Conservation (phyloP, 1,284 basidiomycete species). For the Puccinia hordei region DNA sequence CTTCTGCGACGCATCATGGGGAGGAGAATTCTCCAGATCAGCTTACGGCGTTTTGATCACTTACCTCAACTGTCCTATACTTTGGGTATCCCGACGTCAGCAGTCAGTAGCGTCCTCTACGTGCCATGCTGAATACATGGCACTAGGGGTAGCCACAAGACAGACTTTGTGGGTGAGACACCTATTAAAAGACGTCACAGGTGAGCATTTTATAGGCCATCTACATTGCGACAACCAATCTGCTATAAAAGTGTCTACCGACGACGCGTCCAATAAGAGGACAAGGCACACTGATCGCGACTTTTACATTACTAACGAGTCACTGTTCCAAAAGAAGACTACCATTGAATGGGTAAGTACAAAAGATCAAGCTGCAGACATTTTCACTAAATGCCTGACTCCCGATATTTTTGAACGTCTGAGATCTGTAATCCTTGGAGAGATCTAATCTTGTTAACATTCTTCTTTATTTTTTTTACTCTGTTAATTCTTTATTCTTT, state of each 20-base stretch:
- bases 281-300: slow-evolving; percentile 3
- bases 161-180: neutral
- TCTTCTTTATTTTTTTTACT: too few species aligned
- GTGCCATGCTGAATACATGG: too few species aligned
- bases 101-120: too few species aligned
- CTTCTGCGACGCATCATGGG: too few species aligned
- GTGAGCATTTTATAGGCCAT: neutral
- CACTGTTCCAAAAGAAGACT: neutral
- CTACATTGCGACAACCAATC: slow-evolving; percentile 16
- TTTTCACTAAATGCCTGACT: neutral
- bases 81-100: too few species aligned
- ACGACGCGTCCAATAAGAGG: too few species aligned
- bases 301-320: neutral
- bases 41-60: neutral
- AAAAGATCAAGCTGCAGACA: neutral
- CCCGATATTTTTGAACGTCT: neutral
- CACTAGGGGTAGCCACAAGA: neutral
- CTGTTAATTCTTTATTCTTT: too few species aligned
- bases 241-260: slow-evolving; percentile 22
- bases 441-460: too few species aligned
- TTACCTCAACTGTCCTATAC: neutral
- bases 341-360: neutral
- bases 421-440: too few species aligned
- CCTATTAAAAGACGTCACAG: neutral
- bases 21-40: neutral